These are phyloP conservation scores for Mycena capillaripes DNA, from an alignment of 768 basidiomycete genomes.

Conservation along the genomic window DNA sequence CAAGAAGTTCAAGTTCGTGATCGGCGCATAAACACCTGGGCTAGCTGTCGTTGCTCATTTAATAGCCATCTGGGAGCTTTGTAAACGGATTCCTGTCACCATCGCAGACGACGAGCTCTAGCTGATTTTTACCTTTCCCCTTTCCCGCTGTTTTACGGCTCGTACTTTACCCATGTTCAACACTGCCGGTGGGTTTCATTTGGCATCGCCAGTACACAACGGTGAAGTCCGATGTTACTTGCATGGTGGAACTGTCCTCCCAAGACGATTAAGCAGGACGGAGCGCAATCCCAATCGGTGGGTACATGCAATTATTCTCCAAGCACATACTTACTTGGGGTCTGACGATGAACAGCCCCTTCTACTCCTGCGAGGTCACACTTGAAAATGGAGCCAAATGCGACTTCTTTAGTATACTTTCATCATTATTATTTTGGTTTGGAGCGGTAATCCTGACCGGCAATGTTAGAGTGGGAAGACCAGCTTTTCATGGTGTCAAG, in stretches of 20 bases:
- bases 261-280: conserved; percentile 1
- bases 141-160: no score
- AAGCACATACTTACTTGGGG: background rate
- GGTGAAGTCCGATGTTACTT: conserved; percentile 13
- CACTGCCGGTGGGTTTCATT: background rate
- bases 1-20: background rate
- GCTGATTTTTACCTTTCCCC: no score
- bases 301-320: background rate
- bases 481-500: background rate
- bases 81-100: background rate
- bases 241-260: background rate
- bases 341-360: background rate
- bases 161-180: no score
- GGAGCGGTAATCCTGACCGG: background rate
- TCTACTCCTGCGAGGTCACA: conserved; percentile 21
- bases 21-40: background rate
- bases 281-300: conserved; percentile 18
- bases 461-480: conserved; percentile 33
- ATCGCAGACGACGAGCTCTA: no score
- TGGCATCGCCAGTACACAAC: conserved; percentile 19
- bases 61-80: background rate
- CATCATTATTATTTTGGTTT: background rate
- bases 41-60: background rate
- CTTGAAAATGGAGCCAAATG: conserved; percentile 7
- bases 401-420: conserved; percentile 24